Base-by-base conservation (phyloP, 2,329 filamentous ascomycete species). In the Colletotrichum abscissum region DNA sequence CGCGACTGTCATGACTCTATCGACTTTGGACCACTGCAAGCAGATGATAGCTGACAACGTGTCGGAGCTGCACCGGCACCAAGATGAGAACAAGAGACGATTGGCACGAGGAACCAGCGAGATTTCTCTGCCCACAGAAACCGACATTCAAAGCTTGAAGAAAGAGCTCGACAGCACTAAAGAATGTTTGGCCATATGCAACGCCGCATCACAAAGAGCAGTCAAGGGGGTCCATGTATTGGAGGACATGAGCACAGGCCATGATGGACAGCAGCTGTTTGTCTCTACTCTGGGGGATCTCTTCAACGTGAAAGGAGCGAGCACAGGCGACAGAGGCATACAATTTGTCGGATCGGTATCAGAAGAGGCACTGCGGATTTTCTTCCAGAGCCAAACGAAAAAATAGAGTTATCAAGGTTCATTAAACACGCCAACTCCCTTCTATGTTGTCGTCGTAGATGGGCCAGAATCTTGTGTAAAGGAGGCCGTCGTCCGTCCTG, bases 211-310 rank as follows among this genome's bases (percentile, higher is more conserved):
- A 19, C 19, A 62, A 24, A 30, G 46, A 7, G 35, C 35, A 22
- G 28, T 8, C 12, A 28, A 28, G 16, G 19, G 63, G 28, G 52
- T 66, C n/a, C 52, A 66, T n/a, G 22, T 66, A 24, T 14, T 66
- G n/a, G 52, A 66, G 9, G 33, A 28, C n/a, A 66, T 66, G 30
- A 57, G n/a, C 22, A 66, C 54, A 9, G 63, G 49, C n/a, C 49
- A 66, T 9, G 63, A 66, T 22, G 52, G 63, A 14, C 52, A 57
- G 22, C 63, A 66, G 30, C 2, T 66, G 12, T 66, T 66, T 52
- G 22, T 66, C 5, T 66, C 63, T 9, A 66, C 63, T 16, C 28
- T 66, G 19, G 63, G 63, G 2, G 63, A 66, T 28, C 52, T 66
- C 16, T 66, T 66, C 22, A 66, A 38, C 5, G 63, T 66, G 3